phyloP scores from a whole-genome alignment of 345 rosid genomes.

The Noccaea bulbosa region DNA sequence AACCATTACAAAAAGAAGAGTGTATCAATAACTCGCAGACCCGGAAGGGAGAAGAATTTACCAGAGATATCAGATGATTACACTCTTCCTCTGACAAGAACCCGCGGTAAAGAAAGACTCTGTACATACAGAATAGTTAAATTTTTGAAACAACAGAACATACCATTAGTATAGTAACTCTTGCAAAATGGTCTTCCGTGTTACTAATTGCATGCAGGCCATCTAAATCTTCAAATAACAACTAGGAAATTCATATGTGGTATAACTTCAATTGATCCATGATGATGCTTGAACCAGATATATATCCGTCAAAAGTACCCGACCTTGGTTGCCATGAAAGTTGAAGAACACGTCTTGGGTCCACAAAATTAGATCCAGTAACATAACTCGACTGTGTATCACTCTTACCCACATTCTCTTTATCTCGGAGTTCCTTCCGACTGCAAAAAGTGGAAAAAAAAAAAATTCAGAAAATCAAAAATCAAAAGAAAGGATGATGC shows the following conservation, averaged over 20 bases:
- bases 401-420: constrained; percentile 33
- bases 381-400: constrained; percentile 41
- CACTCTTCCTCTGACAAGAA: constrained; percentile 79
- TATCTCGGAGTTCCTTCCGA: constrained; percentile 75
- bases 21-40: neutral
- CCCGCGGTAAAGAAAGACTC: constrained; percentile 73
- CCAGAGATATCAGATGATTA: constrained; percentile 72
- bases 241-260: neutral
- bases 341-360: constrained; percentile 67
- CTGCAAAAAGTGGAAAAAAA: constrained; percentile 25
- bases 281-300: constrained; percentile 9
- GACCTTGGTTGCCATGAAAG: constrained; percentile 98
- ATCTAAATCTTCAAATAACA: neutral
- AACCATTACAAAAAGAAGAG: constrained; percentile 8
- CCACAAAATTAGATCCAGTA: constrained; percentile 48
- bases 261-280: neutral
- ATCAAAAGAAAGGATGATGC: neutral
- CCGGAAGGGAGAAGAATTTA: constrained; percentile 35
- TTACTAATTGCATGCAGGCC: neutral
- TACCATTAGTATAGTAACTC: neutral
- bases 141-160: neutral
- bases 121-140: constrained; percentile 44
- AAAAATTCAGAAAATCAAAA: too few species aligned
- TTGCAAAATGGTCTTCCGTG: constrained; percentile 21
- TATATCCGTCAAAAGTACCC: constrained; percentile 54